These are phyloP conservation scores for Aureobasidium lini DNA, from an alignment of 2,329 filamentous ascomycete species.

Conservation along the genomic window DNA sequence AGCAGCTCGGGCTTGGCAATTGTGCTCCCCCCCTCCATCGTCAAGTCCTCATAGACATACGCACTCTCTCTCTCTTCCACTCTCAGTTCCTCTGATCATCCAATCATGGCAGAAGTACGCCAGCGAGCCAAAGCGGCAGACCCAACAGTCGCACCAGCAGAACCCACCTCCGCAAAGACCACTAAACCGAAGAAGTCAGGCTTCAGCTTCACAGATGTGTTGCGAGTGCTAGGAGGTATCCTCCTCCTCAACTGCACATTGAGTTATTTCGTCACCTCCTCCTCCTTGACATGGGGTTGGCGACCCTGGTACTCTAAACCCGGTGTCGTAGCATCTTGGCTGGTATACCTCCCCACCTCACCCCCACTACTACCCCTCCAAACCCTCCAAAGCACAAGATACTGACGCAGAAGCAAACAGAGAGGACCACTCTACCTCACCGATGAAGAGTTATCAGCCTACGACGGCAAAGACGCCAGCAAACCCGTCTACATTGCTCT, in stretches of 20 bases:
- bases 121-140: conserved; percentile 6
- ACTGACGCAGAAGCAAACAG: conserved; percentile 22
- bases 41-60: not conserved
- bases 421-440: conserved; percentile 62
- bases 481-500: conserved; percentile 86
- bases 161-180: not conserved
- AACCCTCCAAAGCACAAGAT: no score
- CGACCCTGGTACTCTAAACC: conserved; percentile 54
- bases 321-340: conserved; percentile 51
- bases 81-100: no score
- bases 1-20: conserved; percentile 8
- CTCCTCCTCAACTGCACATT: conserved; percentile 29
- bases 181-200: not conserved
- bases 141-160: not conserved
- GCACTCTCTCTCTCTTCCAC: not conserved
- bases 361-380: not conserved
- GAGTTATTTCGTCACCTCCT: conserved; percentile 33
- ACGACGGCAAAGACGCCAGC: conserved; percentile 67
- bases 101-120: conserved; percentile 7
- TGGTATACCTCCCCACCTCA: conserved; percentile 43
- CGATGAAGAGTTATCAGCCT: conserved; percentile 61
- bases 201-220: conserved; percentile 22
- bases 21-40: not conserved
- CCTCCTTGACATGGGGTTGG: conserved; percentile 60
- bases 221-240: conserved; percentile 28